Conservation (phyloP, 371 early-diverging fungal genomes). For the Synchytrium microbalum region DNA sequence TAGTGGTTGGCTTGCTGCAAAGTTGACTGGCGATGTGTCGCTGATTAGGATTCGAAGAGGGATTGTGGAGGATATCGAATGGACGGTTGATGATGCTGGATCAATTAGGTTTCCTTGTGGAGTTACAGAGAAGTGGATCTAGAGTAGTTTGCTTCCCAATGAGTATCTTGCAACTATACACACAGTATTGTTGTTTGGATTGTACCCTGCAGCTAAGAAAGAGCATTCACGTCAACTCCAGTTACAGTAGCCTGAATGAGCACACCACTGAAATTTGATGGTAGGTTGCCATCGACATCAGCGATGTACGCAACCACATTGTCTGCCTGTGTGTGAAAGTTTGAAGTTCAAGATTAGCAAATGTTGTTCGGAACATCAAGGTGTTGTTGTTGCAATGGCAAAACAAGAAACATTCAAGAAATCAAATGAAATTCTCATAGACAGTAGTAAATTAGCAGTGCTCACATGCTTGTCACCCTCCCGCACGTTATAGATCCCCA, state of each 20-base stretch:
- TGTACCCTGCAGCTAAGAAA: not conserved
- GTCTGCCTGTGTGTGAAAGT: not conserved
- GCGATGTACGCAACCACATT: not conserved
- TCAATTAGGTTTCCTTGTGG: not conserved
- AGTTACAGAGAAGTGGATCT: not conserved
- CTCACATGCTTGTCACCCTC: not conserved
- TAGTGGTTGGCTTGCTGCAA: not conserved
- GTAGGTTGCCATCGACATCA: not conserved
- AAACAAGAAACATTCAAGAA: too few relatives aligned
- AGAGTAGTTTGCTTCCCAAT: not conserved
- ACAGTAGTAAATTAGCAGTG: too few relatives aligned
- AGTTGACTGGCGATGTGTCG: not conserved
- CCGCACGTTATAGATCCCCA: not conserved
- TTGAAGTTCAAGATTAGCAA: too few relatives aligned
- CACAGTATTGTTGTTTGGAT: not conserved
- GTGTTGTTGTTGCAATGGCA: too few relatives aligned
- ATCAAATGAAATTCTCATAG: too few relatives aligned
- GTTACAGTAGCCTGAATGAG: not conserved
- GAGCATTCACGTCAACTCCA: not conserved
- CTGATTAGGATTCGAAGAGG: not conserved
- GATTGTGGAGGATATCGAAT: not conserved
- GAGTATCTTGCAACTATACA: not conserved
- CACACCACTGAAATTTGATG: not conserved
- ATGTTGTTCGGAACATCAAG: too few relatives aligned
- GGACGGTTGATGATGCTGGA: not conserved